Evolutionary conservation across 176 grass and related monocot genomes (phyloP).

Genomic region (Echinochloa phyllopogon): DNA sequence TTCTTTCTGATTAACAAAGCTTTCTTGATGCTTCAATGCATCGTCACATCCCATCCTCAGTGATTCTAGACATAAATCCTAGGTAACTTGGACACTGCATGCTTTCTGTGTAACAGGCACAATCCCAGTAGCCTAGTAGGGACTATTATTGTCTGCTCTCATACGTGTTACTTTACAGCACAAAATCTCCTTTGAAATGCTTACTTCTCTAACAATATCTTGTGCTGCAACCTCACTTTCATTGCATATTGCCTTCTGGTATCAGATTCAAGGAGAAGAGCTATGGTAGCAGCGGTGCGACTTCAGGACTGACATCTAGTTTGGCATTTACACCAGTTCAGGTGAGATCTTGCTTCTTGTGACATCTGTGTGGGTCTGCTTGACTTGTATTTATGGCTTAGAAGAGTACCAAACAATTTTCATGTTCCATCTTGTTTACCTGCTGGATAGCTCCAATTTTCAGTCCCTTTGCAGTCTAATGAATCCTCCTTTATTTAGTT

Average conservation of each 20-base stretch:
- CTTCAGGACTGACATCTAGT: constrained; percentile 89
- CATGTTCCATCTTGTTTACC: not conserved
- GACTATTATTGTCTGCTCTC: not conserved
- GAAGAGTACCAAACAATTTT: not conserved
- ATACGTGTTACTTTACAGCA: constrained; percentile 4
- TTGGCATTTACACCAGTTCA: constrained; percentile 95
- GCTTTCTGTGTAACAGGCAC: not conserved
- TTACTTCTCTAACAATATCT: not conserved
- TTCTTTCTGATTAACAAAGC: not conserved
- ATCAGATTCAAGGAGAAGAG: constrained; percentile 91
- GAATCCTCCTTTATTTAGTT: not conserved
- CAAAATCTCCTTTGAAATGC: constrained; percentile 12
- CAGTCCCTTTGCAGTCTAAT: not conserved
- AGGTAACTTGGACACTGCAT: not conserved
- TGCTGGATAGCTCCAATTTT: not conserved
- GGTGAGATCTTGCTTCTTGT: constrained; percentile 52
- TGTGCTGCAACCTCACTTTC: not conserved
- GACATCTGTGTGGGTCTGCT: not conserved
- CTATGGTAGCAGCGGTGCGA: constrained; percentile 81
- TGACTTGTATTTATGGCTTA: not conserved
- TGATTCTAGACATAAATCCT: not conserved
- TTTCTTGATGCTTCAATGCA: constrained; percentile 6
- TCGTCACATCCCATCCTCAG: not conserved
- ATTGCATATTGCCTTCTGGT: constrained; percentile 40
- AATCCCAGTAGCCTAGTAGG: not conserved